Evolutionary conservation across 2,329 filamentous ascomycete species (phyloP).

Genomic region (Apiospora saccharicola): DNA sequence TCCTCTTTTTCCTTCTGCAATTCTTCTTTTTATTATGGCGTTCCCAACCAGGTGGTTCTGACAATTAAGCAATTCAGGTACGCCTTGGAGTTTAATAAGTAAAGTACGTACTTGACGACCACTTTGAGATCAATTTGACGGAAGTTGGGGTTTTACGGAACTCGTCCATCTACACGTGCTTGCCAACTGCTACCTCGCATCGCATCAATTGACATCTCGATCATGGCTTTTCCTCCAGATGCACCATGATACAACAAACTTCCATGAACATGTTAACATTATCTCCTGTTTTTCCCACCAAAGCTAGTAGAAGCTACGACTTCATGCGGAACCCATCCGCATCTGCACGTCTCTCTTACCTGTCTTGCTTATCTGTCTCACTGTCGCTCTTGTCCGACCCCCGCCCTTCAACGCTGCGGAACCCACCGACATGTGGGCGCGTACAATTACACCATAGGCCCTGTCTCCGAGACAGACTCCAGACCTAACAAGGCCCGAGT

Average conservation of each 20-base stretch:
- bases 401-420: neutral
- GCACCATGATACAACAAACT: neutral
- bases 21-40: neutral
- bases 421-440: conserved; percentile 1
- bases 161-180: neutral
- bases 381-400: neutral
- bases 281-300: neutral
- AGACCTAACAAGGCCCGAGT: conserved; percentile 1
- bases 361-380: neutral
- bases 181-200: neutral
- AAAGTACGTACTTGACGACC: neutral
- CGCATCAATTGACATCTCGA: neutral
- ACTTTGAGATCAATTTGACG: neutral
- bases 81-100: no score
- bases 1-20: neutral
- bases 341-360: neutral
- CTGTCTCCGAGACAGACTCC: neutral
- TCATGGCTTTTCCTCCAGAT: neutral
- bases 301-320: neutral
- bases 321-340: conserved; percentile 1
- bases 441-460: conserved; percentile 9
- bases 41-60: conserved; percentile 3
- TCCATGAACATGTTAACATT: neutral
- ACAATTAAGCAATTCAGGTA: neutral
- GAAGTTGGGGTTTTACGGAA: neutral